Evolutionary conservation across 2,329 filamentous ascomycete species (phyloP), one percentile per base, ranked within the genome.

Genomic region (Microdochium trichocladiopsis): DNA sequence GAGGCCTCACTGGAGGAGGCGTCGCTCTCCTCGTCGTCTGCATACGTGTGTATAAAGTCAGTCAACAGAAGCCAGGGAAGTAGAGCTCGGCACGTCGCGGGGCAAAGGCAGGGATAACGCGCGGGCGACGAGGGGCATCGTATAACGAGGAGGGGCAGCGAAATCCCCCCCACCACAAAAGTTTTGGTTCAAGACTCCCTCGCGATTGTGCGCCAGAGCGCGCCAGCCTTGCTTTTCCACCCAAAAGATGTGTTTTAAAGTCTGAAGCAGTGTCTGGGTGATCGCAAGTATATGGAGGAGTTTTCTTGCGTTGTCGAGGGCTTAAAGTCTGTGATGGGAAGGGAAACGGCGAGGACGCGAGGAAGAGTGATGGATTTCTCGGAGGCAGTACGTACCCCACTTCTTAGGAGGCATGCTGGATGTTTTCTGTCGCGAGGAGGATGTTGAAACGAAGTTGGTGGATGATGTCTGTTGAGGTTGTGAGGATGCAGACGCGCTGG

Each of bases 21-120:
- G n/a, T 51, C 54, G 28, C 68, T 67, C 11, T 69, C 67, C 55
- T 73, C 71, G 18, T 69, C 68, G 41, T 68, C 66, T 68, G 50
- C 55, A 50, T 25, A 25, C 18, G n/a, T n/a, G n/a, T n/a, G n/a
- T n/a, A n/a, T n/a, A n/a, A n/a, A n/a, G n/a, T n/a, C n/a, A n/a
- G n/a, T n/a, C n/a, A n/a, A n/a, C n/a, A n/a, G n/a, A n/a, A n/a
- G n/a, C n/a, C 61, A 48, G 50, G 47, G 10, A 43, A 51, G 55
- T 53, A 55, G 33, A 37, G 16, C 5, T 23, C 22, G 41, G 18
- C 18, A 8, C 11, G 11, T 21, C 9, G 14, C 16, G n/a, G n/a
- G 41, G 41, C 41, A 6, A 21, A 10, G 41, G 41, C 41, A 45
- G 41, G 41, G 41, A 45, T 45, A 18, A 45, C 41, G 41, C 41